A percentile compares a stretch with the other conserved stretches of the same genome.
phyloP scores from a whole-genome alignment of 495 filamentous ascomycete genomes.

The Annulohypoxylon maeteangense region DNA sequence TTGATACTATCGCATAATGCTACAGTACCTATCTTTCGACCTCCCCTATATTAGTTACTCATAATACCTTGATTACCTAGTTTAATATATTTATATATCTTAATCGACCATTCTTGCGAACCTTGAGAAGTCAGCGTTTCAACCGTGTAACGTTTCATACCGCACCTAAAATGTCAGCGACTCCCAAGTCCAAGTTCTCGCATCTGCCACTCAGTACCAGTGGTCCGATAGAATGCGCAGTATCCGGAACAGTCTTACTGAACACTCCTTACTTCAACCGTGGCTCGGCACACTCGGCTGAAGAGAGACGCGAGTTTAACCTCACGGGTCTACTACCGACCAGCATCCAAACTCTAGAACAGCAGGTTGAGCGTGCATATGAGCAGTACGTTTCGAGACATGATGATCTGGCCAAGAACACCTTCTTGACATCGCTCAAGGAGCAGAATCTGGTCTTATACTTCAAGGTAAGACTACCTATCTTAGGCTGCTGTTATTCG shows the following conservation, averaged over 20 bases:
- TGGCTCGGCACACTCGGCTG: conserved; percentile 76
- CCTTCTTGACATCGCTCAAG: conserved; percentile 86
- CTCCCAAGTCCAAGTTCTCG: conserved; percentile 59
- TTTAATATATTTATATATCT: conserved; percentile 38
- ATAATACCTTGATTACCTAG: background rate
- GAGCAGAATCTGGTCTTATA: conserved; percentile 85
- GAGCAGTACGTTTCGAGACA: conserved; percentile 77
- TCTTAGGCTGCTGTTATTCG: background rate
- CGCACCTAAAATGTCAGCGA: conserved; percentile 39
- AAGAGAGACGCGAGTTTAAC: conserved; percentile 75
- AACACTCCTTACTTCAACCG: conserved; percentile 82
- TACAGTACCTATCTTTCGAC: background rate
- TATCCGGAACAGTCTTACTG: conserved; percentile 70
- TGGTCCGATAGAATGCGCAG: conserved; percentile 70
- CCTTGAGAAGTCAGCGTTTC: conserved; percentile 25
- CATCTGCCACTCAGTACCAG: conserved; percentile 71
- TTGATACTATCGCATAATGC: background rate
- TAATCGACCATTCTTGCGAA: conserved; percentile 33
- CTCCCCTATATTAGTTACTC: background rate
- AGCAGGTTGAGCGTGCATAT: conserved; percentile 82
- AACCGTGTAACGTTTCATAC: conserved; percentile 29
- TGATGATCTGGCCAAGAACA: conserved; percentile 83
- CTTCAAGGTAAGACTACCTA: conserved; percentile 64
- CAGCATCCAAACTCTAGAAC: conserved; percentile 79
- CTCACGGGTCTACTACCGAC: conserved; percentile 77